phyloP scores from a whole-genome alignment of 257 asterid genomes.

The Ligustrum vulgare region DNA sequence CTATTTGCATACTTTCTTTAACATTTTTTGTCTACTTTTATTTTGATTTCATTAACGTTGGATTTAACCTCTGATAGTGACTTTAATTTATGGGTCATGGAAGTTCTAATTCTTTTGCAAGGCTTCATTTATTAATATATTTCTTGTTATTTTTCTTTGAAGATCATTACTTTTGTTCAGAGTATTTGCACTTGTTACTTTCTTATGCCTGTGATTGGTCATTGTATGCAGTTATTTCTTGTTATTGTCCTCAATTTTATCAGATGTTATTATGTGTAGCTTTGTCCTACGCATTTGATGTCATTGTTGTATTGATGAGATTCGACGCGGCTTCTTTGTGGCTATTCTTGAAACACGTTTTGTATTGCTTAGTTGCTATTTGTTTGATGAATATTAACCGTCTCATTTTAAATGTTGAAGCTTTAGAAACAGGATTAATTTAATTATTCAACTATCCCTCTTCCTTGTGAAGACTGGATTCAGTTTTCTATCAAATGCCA shows the following conservation, averaged over 20 bases:
- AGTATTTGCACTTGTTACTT: not conserved
- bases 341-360: not conserved
- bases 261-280: not conserved
- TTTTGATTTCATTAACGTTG: constrained; percentile 25
- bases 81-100: constrained; percentile 24
- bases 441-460: not conserved
- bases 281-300: not conserved
- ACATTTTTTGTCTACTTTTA: constrained; percentile 11
- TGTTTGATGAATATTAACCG: not conserved
- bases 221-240: not conserved
- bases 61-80: constrained; percentile 22
- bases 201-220: not conserved
- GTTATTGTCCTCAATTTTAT: not conserved
- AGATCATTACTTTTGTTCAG: constrained; percentile 4
- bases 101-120: constrained; percentile 16
- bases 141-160: not conserved
- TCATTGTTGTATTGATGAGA: not conserved
- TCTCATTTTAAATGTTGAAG: not conserved
- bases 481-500: not conserved
- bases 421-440: not conserved
- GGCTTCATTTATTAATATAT: not conserved
- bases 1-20: constrained; percentile 26
- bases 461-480: not conserved
- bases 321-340: not conserved
- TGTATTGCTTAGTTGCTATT: not conserved